A percentile compares a stretch with the other conserved stretches of the same genome.
These are phyloP conservation scores for Suillus decipiens DNA, from an alignment of 768 basidiomycete genomes.

Conservation along the genomic window DNA sequence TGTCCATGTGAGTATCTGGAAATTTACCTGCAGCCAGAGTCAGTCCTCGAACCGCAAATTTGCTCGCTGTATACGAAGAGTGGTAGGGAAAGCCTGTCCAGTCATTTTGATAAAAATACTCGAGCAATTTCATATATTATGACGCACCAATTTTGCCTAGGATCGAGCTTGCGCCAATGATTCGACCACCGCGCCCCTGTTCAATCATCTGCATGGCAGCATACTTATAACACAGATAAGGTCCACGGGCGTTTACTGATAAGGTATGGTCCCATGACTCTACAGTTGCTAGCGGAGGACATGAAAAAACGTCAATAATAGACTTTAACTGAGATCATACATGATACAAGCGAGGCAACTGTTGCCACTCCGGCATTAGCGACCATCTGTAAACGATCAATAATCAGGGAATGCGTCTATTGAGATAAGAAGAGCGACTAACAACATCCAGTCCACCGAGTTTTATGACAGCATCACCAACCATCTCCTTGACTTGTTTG, in stretches of 20 bases:
- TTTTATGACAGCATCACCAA: conserved; percentile 9
- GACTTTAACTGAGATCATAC: conserved; percentile 7
- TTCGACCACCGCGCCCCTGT: conserved; percentile 53
- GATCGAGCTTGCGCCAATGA: conserved; percentile 44
- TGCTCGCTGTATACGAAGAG: conserved; percentile 37
- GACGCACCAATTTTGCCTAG: conserved; percentile 16
- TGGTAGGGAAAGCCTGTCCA: conserved; percentile 7
- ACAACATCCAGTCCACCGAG: conserved; percentile 19
- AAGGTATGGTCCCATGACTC: conserved; percentile 44
- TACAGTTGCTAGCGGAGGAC: conserved; percentile 28
- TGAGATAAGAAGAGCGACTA: conserved; percentile 7
- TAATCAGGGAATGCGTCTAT: not conserved
- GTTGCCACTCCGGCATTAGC: conserved; percentile 27
- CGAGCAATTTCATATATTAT: not conserved
- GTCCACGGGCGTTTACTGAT: conserved; percentile 56
- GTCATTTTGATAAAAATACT: not conserved
- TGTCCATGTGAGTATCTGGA: not conserved
- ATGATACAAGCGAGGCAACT: conserved; percentile 7
- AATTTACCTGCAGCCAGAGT: conserved; percentile 40
- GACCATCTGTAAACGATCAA: conserved; percentile 21
- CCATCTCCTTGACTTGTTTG: conserved; percentile 17
- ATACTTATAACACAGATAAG: conserved; percentile 64
- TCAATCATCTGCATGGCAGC: conserved; percentile 62
- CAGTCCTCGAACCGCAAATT: conserved; percentile 43
- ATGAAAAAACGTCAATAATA: not conserved